Percentiles rank a stretch among this genome's conserved stretches.
Evolutionary conservation across 768 basidiomycete species (phyloP).

Genomic region (Mycena alexandri): DNA sequence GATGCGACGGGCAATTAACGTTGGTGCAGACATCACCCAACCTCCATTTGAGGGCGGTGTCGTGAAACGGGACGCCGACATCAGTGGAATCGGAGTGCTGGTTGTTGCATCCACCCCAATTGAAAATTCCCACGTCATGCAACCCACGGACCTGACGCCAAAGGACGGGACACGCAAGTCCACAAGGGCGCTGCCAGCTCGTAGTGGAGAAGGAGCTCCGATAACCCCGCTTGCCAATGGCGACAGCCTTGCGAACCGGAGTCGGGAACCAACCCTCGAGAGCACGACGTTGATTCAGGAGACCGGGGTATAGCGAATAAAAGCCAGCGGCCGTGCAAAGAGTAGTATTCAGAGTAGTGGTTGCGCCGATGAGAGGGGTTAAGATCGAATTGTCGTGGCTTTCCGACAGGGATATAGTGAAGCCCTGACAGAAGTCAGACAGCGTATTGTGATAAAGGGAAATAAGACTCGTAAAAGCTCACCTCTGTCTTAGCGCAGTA

Average conservation of each 20-base stretch:
- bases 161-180: not conserved
- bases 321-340: no score
- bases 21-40: no score
- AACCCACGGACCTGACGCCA: not conserved
- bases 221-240: not conserved
- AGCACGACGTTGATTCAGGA: no score
- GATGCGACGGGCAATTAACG: not conserved
- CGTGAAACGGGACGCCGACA: not conserved
- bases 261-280: conserved; percentile 3
- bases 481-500: not conserved
- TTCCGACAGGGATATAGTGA: not conserved
- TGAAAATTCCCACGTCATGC: not conserved
- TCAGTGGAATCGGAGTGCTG: not conserved
- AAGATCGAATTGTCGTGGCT: not conserved
- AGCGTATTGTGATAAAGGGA: no score
- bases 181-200: not conserved
- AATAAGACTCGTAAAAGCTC: not conserved
- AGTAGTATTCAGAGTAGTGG: no score
- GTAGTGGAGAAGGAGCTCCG: not conserved
- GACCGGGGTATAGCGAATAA: no score
- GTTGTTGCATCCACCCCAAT: not conserved
- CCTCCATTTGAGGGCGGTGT: not conserved
- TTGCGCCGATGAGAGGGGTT: not conserved
- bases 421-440: no score
- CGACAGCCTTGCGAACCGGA: not conserved